A percentile compares a stretch with the other conserved stretches of the same genome.
Evolutionary conservation across 208 protist genomes (phyloP).

Genomic region (Plasmodiophora brassicae): DNA sequence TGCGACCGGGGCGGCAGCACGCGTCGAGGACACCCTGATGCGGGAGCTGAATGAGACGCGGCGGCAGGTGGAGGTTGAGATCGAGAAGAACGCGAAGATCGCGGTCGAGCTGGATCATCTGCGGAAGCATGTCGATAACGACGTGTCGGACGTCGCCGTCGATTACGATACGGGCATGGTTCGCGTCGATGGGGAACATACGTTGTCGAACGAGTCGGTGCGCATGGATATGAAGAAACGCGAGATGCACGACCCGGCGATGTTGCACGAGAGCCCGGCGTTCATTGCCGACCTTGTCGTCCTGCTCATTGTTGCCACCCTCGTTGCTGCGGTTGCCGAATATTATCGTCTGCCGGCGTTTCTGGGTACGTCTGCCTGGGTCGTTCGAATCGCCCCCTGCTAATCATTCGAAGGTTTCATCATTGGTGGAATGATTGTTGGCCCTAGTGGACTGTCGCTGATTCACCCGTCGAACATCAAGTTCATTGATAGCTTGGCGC

Average conservation of each 20-base stretch:
- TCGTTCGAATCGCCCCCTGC: not conserved
- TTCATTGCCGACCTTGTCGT: constrained; percentile 24
- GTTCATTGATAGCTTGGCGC: constrained; percentile 26
- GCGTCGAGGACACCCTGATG: too few species aligned
- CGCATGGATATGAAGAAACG: not conserved
- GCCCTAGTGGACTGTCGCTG: not conserved
- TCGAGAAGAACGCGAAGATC: not conserved
- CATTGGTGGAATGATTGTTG: constrained; percentile 17
- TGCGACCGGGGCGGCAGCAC: too few species aligned
- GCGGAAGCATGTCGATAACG: not conserved
- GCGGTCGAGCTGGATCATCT: not conserved
- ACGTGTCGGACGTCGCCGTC: not conserved
- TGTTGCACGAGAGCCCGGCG: not conserved
- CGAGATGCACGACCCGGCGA: not conserved
- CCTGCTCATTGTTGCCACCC: not conserved
- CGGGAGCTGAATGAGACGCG: not conserved
- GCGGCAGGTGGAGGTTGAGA: not conserved
- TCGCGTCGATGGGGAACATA: not conserved
- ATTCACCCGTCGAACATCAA: constrained; percentile 8
- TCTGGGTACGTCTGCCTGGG: constrained; percentile 5
- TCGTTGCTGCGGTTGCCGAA: not conserved
- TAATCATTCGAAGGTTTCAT: not conserved
- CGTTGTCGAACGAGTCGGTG: too few species aligned
- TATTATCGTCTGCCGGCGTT: not conserved
- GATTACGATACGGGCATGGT: constrained; percentile 24